Evolutionary conservation across 805 yeast genomes (phyloP).

Genomic region (Kodamaea hsintzibuensis): DNA sequence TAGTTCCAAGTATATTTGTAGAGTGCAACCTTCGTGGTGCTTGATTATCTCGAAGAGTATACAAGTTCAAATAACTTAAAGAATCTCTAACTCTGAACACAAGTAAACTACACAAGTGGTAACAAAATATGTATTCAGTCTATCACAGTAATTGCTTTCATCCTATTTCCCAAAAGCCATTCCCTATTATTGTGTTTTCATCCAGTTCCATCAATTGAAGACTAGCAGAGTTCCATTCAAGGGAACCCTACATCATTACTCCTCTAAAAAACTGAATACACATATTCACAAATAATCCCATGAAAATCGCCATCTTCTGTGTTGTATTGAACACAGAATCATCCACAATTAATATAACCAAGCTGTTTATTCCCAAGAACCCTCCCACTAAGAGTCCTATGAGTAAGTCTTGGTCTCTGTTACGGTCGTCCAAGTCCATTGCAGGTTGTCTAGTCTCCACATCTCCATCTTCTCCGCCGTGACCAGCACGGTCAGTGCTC

Average conservation of each 20-base stretch:
- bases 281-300: conserved; percentile 57
- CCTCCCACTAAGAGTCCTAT: conserved; percentile 58
- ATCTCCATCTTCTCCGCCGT: conserved; percentile 6
- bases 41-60: too few relatives aligned
- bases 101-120: too few relatives aligned
- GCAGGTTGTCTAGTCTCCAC: conserved; percentile 9
- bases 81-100: too few relatives aligned
- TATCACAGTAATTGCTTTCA: too few relatives aligned
- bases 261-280: conserved; percentile 1
- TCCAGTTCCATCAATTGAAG: neutral
- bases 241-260: too few relatives aligned
- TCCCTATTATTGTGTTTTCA: too few relatives aligned
- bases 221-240: neutral
- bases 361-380: conserved; percentile 68
- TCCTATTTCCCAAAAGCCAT: too few relatives aligned
- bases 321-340: conserved; percentile 62
- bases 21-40: too few relatives aligned
- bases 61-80: too few relatives aligned
- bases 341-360: conserved; percentile 58
- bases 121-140: too few relatives aligned
- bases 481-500: conserved; percentile 1
- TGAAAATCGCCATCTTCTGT: conserved; percentile 56
- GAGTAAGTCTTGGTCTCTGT: conserved; percentile 57
- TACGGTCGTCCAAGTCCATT: conserved; percentile 31
- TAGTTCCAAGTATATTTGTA: too few relatives aligned